Evolutionary conservation across 352 stramenopile genomes (phyloP).

Genomic region (Phytopythium sindhum): DNA sequence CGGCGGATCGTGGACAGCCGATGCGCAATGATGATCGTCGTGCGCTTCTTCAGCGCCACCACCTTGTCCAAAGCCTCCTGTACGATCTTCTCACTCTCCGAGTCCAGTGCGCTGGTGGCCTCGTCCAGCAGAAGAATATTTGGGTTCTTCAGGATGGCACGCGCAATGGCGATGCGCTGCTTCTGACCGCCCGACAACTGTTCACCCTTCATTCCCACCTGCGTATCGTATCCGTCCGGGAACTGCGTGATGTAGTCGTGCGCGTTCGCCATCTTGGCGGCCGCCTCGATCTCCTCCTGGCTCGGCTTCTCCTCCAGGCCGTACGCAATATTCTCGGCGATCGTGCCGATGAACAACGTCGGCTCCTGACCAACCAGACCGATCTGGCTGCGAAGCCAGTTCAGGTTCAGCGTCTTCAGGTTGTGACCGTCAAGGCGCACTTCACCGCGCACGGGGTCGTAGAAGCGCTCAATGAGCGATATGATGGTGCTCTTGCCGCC

Average conservation of each 20-base stretch:
- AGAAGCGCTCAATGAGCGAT: no score
- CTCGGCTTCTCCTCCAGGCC: slow-evolving; percentile 32
- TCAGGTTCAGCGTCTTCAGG: no score
- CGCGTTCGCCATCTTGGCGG: slow-evolving; percentile 89
- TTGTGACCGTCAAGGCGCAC: no score
- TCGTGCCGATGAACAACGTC: slow-evolving; percentile 57
- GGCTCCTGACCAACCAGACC: no score
- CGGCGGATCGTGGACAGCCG: slow-evolving; percentile 92
- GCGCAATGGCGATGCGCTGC: slow-evolving; percentile 89
- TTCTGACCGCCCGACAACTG: slow-evolving; percentile 71
- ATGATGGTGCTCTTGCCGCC: no score
- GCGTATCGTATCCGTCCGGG: slow-evolving; percentile 88
- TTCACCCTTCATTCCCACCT: slow-evolving; percentile 92
- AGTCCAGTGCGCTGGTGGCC: slow-evolving; percentile 85
- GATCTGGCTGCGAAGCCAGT: no score
- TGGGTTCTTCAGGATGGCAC: slow-evolving; percentile 87
- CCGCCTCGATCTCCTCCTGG: slow-evolving; percentile 74
- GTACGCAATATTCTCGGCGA: slow-evolving; percentile 57
- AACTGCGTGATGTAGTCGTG: slow-evolving; percentile 91
- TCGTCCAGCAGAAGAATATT: slow-evolving; percentile 89
- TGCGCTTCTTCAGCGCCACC: slow-evolving; percentile 55
- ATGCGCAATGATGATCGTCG: slow-evolving; percentile 93
- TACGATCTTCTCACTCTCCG: slow-evolving; percentile 79
- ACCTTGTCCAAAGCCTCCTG: slow-evolving; percentile 75
- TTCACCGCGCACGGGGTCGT: no score